phyloP scores from a whole-genome alignment of 192 early-diverging fungal genomes.

The Piromyces finnis region DNA sequence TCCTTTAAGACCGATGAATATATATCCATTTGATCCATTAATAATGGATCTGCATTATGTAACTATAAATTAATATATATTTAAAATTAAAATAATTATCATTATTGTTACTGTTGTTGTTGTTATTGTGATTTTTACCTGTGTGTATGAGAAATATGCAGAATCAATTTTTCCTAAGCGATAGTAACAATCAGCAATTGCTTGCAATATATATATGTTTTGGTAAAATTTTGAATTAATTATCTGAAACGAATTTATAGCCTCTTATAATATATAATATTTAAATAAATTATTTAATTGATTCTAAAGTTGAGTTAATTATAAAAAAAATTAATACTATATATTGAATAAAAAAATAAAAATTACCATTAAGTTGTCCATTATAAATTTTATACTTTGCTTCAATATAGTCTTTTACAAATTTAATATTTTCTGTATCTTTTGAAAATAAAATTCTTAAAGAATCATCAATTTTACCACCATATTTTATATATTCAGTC shows the following conservation, averaged over 20 bases:
- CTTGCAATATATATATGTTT: background rate
- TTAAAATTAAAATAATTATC: too few species aligned
- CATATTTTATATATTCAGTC: background rate
- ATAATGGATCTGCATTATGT: background rate
- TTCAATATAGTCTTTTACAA: background rate
- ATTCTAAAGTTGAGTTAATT: too few species aligned
- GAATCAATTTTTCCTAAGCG: background rate
- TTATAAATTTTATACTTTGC: background rate
- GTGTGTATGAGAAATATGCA: background rate
- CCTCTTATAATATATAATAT: background rate
- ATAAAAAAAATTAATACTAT: too few species aligned
- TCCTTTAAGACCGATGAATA: background rate
- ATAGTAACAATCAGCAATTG: background rate
- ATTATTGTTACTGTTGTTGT: too few species aligned
- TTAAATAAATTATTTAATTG: too few species aligned
- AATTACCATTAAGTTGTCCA: background rate
- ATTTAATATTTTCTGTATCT: background rate
- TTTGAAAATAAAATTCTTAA: background rate
- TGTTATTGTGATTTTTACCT: background rate
- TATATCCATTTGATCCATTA: background rate
- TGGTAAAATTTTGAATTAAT: background rate
- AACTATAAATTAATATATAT: too few species aligned
- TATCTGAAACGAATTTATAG: background rate
- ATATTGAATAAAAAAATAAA: too few species aligned
- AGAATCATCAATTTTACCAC: background rate